These are phyloP conservation scores for Fraxinus americana DNA, from an alignment of 257 asterid genomes.

Conservation along the genomic window DNA sequence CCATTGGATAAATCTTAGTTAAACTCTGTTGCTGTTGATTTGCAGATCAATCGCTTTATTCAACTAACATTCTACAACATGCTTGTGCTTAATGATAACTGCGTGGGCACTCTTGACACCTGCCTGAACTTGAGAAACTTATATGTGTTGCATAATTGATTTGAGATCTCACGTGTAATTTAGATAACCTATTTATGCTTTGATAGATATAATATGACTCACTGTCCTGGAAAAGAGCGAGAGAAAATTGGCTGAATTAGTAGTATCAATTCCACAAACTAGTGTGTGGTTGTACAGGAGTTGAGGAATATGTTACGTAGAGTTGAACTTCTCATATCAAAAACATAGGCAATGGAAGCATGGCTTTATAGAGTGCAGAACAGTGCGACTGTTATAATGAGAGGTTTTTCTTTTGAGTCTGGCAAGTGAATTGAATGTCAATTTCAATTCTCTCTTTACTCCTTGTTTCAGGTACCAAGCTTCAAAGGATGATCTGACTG, in stretches of 20 bases:
- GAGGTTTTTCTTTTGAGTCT: background rate
- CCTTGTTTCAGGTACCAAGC: slow-evolving; percentile 66
- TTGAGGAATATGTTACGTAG: background rate
- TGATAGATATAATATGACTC: background rate
- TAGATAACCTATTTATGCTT: background rate
- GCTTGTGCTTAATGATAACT: background rate
- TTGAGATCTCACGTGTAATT: background rate
- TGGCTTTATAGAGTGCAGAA: background rate
- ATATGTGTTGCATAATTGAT: no score
- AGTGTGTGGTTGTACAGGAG: background rate
- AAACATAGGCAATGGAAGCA: background rate
- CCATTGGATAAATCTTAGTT: no score
- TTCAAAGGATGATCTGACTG: slow-evolving; percentile 78
- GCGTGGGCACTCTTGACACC: background rate
- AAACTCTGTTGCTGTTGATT: no score
- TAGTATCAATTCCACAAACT: background rate
- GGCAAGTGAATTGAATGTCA: background rate
- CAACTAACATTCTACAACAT: background rate
- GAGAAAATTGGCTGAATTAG: background rate
- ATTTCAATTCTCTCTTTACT: background rate
- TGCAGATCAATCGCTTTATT: no score
- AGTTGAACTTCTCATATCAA: background rate
- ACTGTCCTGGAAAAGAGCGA: background rate
- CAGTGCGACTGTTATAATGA: background rate
- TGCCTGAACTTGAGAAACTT: background rate